Base-by-base conservation (phyloP, 2,329 filamentous ascomycete species). In the Colletotrichum sp. region DNA sequence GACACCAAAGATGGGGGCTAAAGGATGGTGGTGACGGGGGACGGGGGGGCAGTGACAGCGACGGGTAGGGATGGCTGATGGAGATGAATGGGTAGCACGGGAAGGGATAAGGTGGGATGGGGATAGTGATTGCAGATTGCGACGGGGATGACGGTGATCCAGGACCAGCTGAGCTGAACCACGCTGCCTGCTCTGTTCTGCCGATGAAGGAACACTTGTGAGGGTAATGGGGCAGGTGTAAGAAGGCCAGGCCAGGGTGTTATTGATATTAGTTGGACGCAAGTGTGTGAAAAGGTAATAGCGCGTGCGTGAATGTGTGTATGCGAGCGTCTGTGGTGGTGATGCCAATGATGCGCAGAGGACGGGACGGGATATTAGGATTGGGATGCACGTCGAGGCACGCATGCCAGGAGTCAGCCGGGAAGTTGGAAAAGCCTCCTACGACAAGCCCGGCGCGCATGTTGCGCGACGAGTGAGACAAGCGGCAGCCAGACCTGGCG, bases 101-200 rank as follows among this genome's bases (percentile, higher is more conserved):
- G 39, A 25, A 15, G 22, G 65, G 57, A 12, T 66, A 55, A 34
- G 34, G 36, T 44, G 55, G 55, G 64, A 36, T 36, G 15, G 36
- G 52, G 30, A 59, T 52, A 16, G 27, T 44, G 49, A 62, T 34
- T 52, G 36, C 49, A 52, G 49, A 62, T 44, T 52, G 52, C 49
- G 61, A 65, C 63, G 25, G 66, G 72, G 62, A 66, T 67, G 39
- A 61, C 63, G 55, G 16, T 72, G 69, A 76, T 76, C 73, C 64
- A 68, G 64, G 57, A 64, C 65, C 44, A 69, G 64, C 64, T 61
- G 49, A 39, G 59, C 61, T 52, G 61, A 49, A 52, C 44, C 44
- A 52, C 44, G 44, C n/a, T 52, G 44, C 44, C 44, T 52, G 39
- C 44, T 22, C 44, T 39, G 36, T 16, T 19, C 36, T 52, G 66